These are phyloP conservation scores for Candida verbasci DNA, from an alignment of 805 yeast species.

Conservation along the genomic window DNA sequence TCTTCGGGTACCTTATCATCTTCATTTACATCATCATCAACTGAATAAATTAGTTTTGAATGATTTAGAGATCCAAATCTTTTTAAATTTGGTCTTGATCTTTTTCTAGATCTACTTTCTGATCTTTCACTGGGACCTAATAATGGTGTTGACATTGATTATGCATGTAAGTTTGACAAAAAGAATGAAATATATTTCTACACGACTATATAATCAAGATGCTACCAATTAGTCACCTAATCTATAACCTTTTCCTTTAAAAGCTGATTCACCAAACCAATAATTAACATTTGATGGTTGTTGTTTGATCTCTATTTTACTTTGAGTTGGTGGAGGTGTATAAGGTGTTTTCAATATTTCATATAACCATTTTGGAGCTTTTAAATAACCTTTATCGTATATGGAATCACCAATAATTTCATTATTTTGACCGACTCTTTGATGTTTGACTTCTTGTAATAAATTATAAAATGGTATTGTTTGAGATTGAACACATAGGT, in stretches of 20 bases:
- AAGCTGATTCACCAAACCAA: constrained; percentile 15
- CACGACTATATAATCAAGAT: no score
- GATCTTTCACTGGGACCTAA: constrained; percentile 5
- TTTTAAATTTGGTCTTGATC: constrained; percentile 27
- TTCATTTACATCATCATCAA: constrained; percentile 79
- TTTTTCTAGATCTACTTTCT: not conserved
- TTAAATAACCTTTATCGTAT: constrained; percentile 49
- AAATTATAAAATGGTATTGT: constrained; percentile 42
- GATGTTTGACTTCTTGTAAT: constrained; percentile 23
- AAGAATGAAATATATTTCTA: not conserved
- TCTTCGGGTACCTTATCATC: constrained; percentile 53
- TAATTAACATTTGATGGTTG: constrained; percentile 7
- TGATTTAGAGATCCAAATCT: constrained; percentile 13
- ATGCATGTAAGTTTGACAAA: not conserved
- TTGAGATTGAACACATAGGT: constrained; percentile 58
- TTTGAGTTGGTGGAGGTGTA: not conserved
- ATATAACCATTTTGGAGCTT: constrained; percentile 48
- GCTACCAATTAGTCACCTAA: constrained; percentile 29
- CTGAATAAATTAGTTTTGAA: constrained; percentile 54
- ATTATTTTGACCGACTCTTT: constrained; percentile 26
- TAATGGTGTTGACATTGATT: constrained; percentile 2
- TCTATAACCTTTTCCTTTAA: constrained; percentile 34
- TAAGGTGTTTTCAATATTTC: constrained; percentile 15
- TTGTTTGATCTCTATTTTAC: not conserved
- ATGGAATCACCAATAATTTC: constrained; percentile 36